Evolutionary conservation across 345 rosid genomes (phyloP).

Genomic region (Eucalyptus brandiana): DNA sequence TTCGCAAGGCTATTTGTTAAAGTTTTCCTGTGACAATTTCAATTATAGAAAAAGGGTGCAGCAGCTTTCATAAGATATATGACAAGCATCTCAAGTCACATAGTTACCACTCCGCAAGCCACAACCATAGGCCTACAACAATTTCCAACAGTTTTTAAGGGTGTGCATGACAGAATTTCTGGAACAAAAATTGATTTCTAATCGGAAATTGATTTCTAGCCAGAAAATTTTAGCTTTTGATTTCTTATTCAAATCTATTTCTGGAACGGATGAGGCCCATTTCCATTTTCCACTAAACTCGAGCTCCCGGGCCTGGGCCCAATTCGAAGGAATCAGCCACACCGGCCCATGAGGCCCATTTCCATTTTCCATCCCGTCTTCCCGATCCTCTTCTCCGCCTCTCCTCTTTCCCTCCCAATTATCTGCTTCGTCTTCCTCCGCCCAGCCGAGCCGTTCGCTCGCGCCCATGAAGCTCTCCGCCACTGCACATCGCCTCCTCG

Average conservation of each 20-base stretch:
- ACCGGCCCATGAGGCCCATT: neutral
- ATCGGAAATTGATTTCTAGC: rapidly evolving
- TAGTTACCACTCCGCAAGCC: neutral
- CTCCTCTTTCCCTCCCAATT: neutral
- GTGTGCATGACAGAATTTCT: too few relatives aligned
- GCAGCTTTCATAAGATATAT: neutral
- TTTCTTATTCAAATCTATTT: too few relatives aligned
- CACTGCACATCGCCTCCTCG: neutral
- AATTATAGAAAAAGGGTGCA: neutral
- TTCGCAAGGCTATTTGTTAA: neutral
- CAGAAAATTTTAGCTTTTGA: too few relatives aligned
- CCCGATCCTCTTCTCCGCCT: neutral
- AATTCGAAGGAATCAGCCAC: neutral
- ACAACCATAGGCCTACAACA: neutral
- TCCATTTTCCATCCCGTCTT: neutral
- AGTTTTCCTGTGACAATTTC: neutral
- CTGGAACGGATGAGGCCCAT: too few relatives aligned
- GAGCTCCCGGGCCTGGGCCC: neutral
- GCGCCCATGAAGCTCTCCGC: neutral
- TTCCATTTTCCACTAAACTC: neutral
- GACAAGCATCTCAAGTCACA: neutral
- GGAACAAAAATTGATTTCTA: rapidly evolving
- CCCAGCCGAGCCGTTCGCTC: neutral
- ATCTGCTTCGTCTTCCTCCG: neutral
- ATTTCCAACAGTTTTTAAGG: neutral